Percentiles rank a stretch among this genome's conserved stretches.
phyloP scores from a whole-genome alignment of 2,329 filamentous ascomycete species.

The Botrytis squamosa region DNA sequence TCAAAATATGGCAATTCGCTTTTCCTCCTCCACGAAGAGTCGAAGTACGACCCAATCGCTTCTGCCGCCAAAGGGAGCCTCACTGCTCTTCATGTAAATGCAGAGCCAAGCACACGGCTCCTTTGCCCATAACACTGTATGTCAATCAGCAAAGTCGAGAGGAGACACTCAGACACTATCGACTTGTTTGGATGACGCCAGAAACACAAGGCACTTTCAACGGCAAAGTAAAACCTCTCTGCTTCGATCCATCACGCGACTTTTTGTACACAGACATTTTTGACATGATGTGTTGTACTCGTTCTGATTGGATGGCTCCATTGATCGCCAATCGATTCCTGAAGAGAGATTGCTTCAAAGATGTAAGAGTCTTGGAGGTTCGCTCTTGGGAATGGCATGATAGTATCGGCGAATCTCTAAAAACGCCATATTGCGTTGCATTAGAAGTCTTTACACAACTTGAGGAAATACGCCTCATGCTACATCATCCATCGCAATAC shows the following conservation, averaged over 20 bases:
- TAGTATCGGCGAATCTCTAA: not conserved
- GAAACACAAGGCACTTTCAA: not conserved
- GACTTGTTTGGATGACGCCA: no score
- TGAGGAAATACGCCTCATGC: not conserved
- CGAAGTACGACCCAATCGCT: not conserved
- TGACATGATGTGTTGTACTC: not conserved
- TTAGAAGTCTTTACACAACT: not conserved
- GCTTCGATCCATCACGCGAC: not conserved
- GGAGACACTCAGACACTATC: not conserved
- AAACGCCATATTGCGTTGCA: not conserved
- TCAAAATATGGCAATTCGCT: not conserved
- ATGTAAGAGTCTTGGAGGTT: not conserved
- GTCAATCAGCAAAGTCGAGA: not conserved
- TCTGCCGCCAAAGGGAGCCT: not conserved
- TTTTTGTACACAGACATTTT: not conserved
- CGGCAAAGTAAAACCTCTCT: not conserved
- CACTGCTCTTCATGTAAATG: not conserved
- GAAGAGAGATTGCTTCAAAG: not conserved
- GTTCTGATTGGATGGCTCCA: no score
- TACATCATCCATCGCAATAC: not conserved
- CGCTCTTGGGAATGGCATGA: not conserved
- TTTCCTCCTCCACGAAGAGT: not conserved
- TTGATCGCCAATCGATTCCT: not conserved
- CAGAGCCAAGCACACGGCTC: not conserved
- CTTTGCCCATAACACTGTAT: not conserved